Base-by-base conservation (phyloP, 164 flowering plant genomes). In the Vitis amurensis region DNA sequence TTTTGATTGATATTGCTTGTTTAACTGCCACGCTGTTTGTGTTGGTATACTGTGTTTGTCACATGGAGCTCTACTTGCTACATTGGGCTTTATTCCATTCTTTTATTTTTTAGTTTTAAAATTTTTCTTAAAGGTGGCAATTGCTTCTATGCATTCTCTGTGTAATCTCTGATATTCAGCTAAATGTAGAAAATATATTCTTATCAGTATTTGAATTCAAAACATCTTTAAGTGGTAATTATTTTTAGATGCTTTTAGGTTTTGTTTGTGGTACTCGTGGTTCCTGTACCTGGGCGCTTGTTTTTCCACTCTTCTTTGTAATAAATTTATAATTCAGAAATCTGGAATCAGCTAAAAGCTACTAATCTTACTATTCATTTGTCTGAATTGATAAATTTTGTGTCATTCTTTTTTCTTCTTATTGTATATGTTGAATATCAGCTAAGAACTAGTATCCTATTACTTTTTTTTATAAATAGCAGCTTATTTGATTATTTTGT, bases 401-500 rank as follows among this genome's bases (percentile, higher is more conserved):
- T 12, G 17, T 68, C 44, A 5, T n/a, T 47, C n/a, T 70, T 49
- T 53, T 16, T 63, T 62, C 31, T 55, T 50, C 15, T 37, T 27
- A 30, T 61, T 16, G 12, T 61, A 29, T 65, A 3, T 37, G 44
- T 56, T 66, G 27, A 30, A 55, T 67, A 53, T 13, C 10, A 47
- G 27, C 55, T 67, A 4, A 44, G 55, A 16, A 13, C 44, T 13
- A 47, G 44, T 48, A 19, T 47, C 13, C 23, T 10, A 29, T 9
- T 65, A 14, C n/a, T 10, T 50, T 49, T 49, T 16, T 16, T 64
- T 14, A 23, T 59, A 37, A 10, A 14, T 59, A 4, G 37, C 19
- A 16, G 61, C 12, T 55, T 48, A 47, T 62, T 16, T 69, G 15
- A 67, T 61, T 13, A 17, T 23, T 23, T 49, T 50, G 66, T 37